Percentiles rank a stretch among this genome's conserved stretches.
Evolutionary conservation across 306 rosid genomes (phyloP).

Genomic region (Lagenaria siceraria): DNA sequence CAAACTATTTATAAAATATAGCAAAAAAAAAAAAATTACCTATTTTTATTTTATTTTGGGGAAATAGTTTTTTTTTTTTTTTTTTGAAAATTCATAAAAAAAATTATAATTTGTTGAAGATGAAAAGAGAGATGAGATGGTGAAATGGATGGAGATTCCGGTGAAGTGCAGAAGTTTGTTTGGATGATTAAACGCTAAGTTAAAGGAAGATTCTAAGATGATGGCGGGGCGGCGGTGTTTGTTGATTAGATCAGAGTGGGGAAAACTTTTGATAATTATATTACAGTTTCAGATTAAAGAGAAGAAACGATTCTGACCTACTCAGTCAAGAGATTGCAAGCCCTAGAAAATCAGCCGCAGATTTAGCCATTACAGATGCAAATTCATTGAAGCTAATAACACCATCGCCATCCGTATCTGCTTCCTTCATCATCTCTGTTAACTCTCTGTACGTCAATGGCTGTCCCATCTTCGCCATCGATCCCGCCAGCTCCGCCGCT

Average conservation of each 20-base stretch:
- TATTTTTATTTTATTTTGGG: no score
- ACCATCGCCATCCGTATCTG: constrained; percentile 72
- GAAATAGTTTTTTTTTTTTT: no score
- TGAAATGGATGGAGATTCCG: no score
- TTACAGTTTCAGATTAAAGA: background rate
- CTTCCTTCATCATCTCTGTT: constrained; percentile 75
- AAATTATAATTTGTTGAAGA: background rate
- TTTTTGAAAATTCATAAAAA: no score
- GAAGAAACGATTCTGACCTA: constrained; percentile 4
- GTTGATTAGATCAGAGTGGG: background rate
- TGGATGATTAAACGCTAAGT: background rate
- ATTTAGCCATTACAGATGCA: constrained; percentile 50
- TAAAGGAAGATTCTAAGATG: background rate
- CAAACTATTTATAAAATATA: no score
- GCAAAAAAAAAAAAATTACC: no score
- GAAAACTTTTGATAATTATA: background rate
- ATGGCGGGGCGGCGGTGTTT: background rate
- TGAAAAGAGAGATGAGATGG: background rate
- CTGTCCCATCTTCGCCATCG: constrained; percentile 89
- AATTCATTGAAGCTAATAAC: constrained; percentile 69
- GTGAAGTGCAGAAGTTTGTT: background rate
- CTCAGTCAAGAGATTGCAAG: constrained; percentile 15
- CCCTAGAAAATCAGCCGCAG: constrained; percentile 56
- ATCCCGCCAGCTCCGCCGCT: constrained; percentile 61
- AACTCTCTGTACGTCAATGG: constrained; percentile 61